Evolutionary conservation across 2,329 filamentous ascomycete genomes (phyloP), one percentile per base, ranked within the genome.

Genomic region (Lecanoromycetidae sp.): DNA sequence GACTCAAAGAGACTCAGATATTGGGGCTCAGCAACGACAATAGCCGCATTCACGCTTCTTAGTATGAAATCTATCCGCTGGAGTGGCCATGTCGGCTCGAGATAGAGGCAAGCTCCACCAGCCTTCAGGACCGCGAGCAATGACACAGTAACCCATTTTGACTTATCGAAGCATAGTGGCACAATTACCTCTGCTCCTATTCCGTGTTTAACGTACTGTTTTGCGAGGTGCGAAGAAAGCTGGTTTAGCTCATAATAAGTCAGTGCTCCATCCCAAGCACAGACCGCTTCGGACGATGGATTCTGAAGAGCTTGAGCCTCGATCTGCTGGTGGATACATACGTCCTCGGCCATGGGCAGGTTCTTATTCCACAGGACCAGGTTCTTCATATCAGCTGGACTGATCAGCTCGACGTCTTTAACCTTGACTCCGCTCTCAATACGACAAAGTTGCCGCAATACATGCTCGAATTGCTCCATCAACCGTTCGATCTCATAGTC

Each of bases 151-250:
- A 61, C 60, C 48, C 62, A 60, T 1, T 57, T 44, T n/a, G 62
- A 64, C 49, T 64, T 65, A n/a, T 64, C 61, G 34, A 65, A 64
- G 47, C 58, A 65, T 5, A 64, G 56, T 2, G 60, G 60, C 38
- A 66, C 56, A 2, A 62, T 39, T 4, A 38, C 35, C 32, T 46
- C 46, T 19, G 47, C 35, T 5, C 44, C 47, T 1, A 61, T 37
- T 6, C 39, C 43, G 19, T 41, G 42, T 27, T 15, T 22, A 8
- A 33, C n/a, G 7, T 57, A 48, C 17, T 49, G 33, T 10, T 20
- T 10, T 1, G 57, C 57, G 3, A 60, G 19, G 8, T 20, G 26
- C 29, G 44, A 35, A 17, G 45, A 15, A 19, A 25, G 32, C 8
- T 33, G 15, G 15, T 57, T 51, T 7, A 60, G 38, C 38, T 58